Conservation (phyloP, 176 grass and related monocot genomes). For the Oryza rufipogon region DNA sequence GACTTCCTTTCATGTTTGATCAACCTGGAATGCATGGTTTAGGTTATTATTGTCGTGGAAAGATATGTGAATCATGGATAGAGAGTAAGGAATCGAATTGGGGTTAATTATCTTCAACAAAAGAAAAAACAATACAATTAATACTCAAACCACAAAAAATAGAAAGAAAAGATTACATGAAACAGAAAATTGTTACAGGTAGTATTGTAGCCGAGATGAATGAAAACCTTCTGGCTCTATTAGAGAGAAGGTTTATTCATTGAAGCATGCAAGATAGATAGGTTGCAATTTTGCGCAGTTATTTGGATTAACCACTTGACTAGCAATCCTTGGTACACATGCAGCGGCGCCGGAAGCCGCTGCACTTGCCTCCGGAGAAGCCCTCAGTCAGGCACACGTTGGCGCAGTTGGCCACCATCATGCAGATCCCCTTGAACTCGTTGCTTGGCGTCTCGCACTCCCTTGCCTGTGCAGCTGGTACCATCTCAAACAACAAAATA, state of each 20-base stretch:
- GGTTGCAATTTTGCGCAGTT: neutral
- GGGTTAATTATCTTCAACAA: neutral
- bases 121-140: neutral
- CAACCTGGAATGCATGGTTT: too few relatives aligned
- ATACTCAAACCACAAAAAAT: neutral
- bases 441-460: constrained; percentile 36
- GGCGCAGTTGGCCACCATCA: constrained; percentile 32
- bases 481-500: neutral
- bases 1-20: too few relatives aligned
- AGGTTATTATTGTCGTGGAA: too few relatives aligned
- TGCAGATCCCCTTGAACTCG: constrained; percentile 36
- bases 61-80: neutral
- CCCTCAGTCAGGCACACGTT: constrained; percentile 42
- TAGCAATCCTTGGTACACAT: constrained; percentile 37
- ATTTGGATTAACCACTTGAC: neutral
- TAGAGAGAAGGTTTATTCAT: neutral
- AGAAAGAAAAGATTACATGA: neutral
- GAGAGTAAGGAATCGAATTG: neutral
- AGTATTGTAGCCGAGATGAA: neutral
- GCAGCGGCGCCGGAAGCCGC: constrained; percentile 28
- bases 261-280: neutral
- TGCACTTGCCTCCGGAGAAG: constrained; percentile 28
- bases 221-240: neutral
- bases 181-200: neutral
- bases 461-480: neutral